Evolutionary conservation across 2,329 filamentous ascomycete genomes (phyloP).

Genomic region (Fusarium compactum): DNA sequence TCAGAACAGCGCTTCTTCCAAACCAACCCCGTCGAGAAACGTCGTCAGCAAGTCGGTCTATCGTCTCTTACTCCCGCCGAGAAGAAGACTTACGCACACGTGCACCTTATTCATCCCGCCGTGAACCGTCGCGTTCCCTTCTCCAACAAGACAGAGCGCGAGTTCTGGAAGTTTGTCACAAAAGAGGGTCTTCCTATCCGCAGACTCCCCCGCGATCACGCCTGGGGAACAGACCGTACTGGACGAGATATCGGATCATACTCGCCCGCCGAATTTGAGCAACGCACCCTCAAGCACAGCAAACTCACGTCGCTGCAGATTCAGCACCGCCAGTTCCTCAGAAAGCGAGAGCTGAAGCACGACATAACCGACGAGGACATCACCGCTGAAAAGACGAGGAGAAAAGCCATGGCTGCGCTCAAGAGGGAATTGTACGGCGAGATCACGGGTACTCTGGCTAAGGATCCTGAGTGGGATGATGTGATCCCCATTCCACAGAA

Average conservation of each 20-base stretch:
- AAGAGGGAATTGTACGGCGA: slow-evolving; percentile 66
- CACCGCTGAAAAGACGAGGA: slow-evolving; percentile 59
- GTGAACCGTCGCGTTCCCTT: slow-evolving; percentile 52
- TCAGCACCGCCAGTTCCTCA: slow-evolving; percentile 59
- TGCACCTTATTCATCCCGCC: slow-evolving; percentile 59
- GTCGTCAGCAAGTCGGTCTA: slow-evolving; percentile 59
- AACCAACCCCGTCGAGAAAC: slow-evolving; percentile 63
- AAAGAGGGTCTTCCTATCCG: slow-evolving; percentile 65
- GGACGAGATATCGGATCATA: slow-evolving; percentile 65
- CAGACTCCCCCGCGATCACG: slow-evolving; percentile 54
- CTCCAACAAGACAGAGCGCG: slow-evolving; percentile 64
- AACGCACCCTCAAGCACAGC: slow-evolving; percentile 56
- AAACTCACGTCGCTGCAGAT: slow-evolving; percentile 59
- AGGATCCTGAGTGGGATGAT: slow-evolving; percentile 85
- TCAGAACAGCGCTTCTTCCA: slow-evolving; percentile 61
- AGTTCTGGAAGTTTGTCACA: slow-evolving; percentile 68
- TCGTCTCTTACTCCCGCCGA: slow-evolving; percentile 61
- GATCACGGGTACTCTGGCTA: slow-evolving; percentile 59
- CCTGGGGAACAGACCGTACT: slow-evolving; percentile 65
- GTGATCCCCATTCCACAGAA: slow-evolving; percentile 84
- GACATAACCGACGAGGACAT: slow-evolving; percentile 54
- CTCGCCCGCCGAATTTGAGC: slow-evolving; percentile 59
- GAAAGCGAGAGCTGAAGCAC: slow-evolving; percentile 49
- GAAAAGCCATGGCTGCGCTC: slow-evolving; percentile 64
- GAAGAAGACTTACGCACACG: slow-evolving; percentile 62